Evolutionary conservation across 169 alveolate species (phyloP).

Genomic region (Plasmodium vivax): DNA sequence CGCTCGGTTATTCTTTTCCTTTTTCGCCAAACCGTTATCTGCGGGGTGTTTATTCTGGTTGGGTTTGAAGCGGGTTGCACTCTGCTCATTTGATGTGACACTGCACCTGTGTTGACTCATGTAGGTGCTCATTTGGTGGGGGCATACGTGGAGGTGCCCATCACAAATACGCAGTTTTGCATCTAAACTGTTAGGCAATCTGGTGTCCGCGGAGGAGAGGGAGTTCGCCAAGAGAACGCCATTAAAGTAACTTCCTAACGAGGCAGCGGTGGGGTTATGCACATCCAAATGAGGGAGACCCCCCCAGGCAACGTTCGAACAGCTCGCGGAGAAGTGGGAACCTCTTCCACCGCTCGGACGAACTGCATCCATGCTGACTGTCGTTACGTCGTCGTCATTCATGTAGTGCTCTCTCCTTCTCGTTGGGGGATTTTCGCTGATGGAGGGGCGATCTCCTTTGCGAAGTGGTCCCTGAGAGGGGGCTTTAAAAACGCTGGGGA

Average conservation of each 20-base stretch:
- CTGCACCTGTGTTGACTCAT: background rate
- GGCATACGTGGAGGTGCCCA: background rate
- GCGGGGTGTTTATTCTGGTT: background rate
- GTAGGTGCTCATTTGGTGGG: background rate
- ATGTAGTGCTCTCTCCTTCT: background rate
- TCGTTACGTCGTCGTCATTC: slow-evolving; percentile 3
- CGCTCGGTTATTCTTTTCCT: background rate
- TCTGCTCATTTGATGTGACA: background rate
- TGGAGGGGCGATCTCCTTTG: background rate
- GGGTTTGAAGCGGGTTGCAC: background rate
- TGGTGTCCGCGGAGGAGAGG: background rate
- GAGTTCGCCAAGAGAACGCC: background rate
- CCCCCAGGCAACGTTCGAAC: background rate
- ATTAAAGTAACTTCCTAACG: background rate
- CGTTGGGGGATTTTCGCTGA: background rate
- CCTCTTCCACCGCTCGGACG: background rate
- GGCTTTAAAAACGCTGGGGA: background rate
- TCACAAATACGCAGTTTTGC: background rate
- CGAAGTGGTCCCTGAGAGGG: background rate
- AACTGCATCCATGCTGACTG: background rate
- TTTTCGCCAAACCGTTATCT: background rate
- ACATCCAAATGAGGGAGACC: background rate
- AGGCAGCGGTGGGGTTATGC: background rate
- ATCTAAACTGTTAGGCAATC: background rate
- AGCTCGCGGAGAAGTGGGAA: background rate